Evolutionary conservation across 1,284 basidiomycete species (phyloP), one percentile per base, ranked within the genome.

Genomic region (Apiotrichum siamense): DNA sequence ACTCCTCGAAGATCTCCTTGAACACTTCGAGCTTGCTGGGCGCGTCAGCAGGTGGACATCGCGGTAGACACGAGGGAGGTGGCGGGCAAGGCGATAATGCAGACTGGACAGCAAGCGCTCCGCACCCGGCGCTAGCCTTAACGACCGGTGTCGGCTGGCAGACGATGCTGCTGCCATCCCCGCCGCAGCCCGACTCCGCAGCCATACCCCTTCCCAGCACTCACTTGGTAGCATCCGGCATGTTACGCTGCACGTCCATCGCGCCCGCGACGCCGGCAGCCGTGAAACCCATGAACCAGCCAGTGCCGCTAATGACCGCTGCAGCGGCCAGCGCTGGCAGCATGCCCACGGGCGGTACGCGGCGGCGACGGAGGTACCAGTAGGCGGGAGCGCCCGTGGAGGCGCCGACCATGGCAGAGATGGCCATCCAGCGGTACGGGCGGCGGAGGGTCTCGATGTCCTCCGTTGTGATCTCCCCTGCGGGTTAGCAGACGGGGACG

Each of bases 1-100:
- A 58, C 42, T 64, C 60, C n/a, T 57, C 40, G 31, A 65, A 61
- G 38, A 70, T 57, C 40, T 67, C 51, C 38, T 61, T 57, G 43
- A 70, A 67, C 12, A 70, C 61, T 41, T 54, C 49, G 25, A 70
- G 50, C 45, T 69, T 70, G n/a, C 66, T 69, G 13, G 25, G 20
- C 23, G 24, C 21, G 41, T 54, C 29, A 54, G 52, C 40, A n/a
- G n/a, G n/a, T n/a, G n/a, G n/a, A n/a, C n/a, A n/a, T n/a, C n/a
- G n/a, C n/a, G n/a, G n/a, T n/a, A n/a, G n/a, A n/a, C n/a, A n/a
- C n/a, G n/a, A n/a, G n/a, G n/a, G n/a, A n/a, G n/a, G n/a, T n/a
- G n/a, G n/a, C n/a, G n/a, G n/a, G n/a, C n/a, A n/a, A n/a, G n/a
- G n/a, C n/a, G n/a, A n/a, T n/a, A n/a, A n/a, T n/a, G n/a, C n/a